Conservation (phyloP, 2,329 filamentous ascomycete genomes). For the Colletotrichum zoysiae region DNA sequence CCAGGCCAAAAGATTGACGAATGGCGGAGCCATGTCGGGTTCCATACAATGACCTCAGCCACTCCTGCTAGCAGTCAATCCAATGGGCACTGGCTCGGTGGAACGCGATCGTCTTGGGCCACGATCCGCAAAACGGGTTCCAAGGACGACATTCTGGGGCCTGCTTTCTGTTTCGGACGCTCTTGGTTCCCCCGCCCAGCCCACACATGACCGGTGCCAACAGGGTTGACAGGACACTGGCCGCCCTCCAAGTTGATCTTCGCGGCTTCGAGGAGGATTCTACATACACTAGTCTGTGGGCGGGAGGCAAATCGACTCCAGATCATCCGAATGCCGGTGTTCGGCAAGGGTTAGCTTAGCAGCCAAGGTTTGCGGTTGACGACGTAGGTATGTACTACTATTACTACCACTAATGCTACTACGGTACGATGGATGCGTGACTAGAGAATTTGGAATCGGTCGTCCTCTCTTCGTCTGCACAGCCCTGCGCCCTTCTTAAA, state of each 20-base stretch:
- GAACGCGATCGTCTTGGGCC: not conserved
- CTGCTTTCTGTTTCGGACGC: conserved; percentile 28
- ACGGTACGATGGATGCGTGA: not conserved
- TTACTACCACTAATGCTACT: too few species aligned
- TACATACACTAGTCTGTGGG: not conserved
- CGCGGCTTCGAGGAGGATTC: not conserved
- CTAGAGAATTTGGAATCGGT: conserved; percentile 15
- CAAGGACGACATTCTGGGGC: not conserved
- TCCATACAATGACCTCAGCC: conserved; percentile 41
- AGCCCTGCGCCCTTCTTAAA: conserved; percentile 2
- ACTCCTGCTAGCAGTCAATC: conserved; percentile 1
- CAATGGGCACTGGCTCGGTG: conserved; percentile 14
- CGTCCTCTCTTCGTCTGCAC: conserved; percentile 2
- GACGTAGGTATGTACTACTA: not conserved
- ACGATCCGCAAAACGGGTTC: conserved; percentile 3
- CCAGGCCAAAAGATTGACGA: conserved; percentile 15
- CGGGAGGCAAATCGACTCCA: not conserved
- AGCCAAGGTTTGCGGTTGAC: conserved; percentile 21
- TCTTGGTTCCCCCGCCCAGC: conserved; percentile 18
- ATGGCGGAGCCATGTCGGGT: conserved; percentile 10
- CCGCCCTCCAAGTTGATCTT: conserved; percentile 8
- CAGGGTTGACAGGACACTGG: conserved; percentile 10
- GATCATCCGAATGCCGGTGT: conserved; percentile 8
- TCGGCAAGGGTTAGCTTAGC: conserved; percentile 5
- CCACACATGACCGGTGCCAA: conserved; percentile 15